Evolutionary conservation across 192 early-diverging fungal genomes (phyloP).

Genomic region (Globomyces pollinis-pini): DNA sequence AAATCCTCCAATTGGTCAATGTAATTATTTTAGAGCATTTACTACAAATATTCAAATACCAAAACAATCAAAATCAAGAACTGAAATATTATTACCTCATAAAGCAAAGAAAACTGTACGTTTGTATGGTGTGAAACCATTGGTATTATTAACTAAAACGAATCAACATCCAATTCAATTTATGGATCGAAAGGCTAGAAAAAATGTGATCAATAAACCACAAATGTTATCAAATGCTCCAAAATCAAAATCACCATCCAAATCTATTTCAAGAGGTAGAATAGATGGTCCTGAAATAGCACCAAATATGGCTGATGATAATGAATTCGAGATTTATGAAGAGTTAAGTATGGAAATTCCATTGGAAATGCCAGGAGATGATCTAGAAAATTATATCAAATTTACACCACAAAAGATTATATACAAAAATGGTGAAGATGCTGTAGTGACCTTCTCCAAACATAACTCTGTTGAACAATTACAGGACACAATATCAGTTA

Average conservation of each 20-base stretch:
- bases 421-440: no score
- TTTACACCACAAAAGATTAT: no score
- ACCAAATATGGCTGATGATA: slow-evolving; percentile 4
- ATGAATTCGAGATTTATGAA: neutral
- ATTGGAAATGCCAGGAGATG: no score
- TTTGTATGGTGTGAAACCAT: neutral
- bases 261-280: neutral
- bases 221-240: neutral
- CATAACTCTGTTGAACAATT: no score
- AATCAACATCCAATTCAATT: neutral
- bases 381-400: no score
- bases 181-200: no score
- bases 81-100: neutral
- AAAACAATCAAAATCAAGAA: neutral
- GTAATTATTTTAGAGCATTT: slow-evolving; percentile 10
- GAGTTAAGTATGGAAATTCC: no score
- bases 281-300: slow-evolving; percentile 11
- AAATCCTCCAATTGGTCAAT: neutral
- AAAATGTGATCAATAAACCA: neutral
- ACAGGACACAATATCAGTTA: no score
- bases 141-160: neutral
- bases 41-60: neutral
- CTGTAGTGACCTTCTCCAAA: no score
- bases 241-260: neutral
- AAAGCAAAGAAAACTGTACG: neutral